phyloP scores from a whole-genome alignment of 768 basidiomycete genomes.

The Termitomyces sp. region DNA sequence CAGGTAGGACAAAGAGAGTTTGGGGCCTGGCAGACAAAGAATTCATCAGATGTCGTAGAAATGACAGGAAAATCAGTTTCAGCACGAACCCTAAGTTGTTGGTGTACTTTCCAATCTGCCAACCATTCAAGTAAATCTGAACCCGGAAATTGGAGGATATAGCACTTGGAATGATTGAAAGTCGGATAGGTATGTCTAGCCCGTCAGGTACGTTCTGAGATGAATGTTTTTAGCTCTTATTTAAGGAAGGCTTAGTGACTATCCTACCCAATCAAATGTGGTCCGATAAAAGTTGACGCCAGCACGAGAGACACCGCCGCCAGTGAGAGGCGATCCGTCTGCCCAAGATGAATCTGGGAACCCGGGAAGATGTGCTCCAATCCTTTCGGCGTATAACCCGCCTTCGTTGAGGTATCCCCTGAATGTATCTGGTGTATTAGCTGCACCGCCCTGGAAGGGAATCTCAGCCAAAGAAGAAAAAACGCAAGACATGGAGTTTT shows the following conservation, averaged over 20 bases:
- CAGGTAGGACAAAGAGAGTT: conserved; percentile 47
- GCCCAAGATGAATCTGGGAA: conserved; percentile 39
- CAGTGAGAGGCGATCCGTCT: conserved; percentile 27
- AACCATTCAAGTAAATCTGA: conserved; percentile 50
- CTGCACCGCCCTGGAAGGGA: conserved; percentile 29
- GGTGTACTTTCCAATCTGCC: conserved; percentile 51
- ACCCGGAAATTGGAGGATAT: conserved; percentile 44
- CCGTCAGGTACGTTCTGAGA: conserved; percentile 34
- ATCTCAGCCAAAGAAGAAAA: background rate
- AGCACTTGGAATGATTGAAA: conserved; percentile 40
- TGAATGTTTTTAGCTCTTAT: background rate
- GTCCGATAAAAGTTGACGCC: conserved; percentile 45
- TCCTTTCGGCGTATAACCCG: conserved; percentile 44
- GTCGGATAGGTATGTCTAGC: conserved; percentile 41
- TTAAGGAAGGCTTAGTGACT: background rate
- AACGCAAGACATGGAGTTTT: background rate
- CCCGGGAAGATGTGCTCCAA: conserved; percentile 48
- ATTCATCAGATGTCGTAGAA: background rate
- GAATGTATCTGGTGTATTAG: conserved; percentile 37
- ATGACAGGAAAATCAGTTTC: too few relatives aligned
- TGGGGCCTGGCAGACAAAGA: conserved; percentile 30
- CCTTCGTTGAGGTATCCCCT: conserved; percentile 52
- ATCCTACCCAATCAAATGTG: conserved; percentile 34
- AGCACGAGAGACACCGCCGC: conserved; percentile 26
- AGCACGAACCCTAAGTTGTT: conserved; percentile 43